Evolutionary conservation across 2,329 filamentous ascomycete genomes (phyloP), one percentile per base, ranked within the genome.

Genomic region (Davidsoniella australis): DNA sequence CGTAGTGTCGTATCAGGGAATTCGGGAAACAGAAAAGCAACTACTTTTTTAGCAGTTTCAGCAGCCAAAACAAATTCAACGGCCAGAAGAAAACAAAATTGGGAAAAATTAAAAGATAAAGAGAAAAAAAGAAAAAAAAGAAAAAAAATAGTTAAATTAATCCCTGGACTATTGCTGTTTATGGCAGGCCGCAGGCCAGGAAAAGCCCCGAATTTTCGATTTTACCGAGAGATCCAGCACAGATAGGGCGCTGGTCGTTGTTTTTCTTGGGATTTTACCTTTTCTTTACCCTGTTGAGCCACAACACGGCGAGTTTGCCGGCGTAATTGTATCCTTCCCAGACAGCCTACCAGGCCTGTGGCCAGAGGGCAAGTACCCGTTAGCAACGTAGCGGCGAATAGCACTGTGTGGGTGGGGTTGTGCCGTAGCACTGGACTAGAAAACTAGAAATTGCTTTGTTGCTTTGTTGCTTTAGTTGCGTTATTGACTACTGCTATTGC

Each of bases 271-370:
- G 29, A 33, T 33, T 33, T 12, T 33, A 33, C 29, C 29, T 4
- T 33, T 33, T 33, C 29, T 9, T 33, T 33, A 33, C 29, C 29
- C 29, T 33, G 29, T 33, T 33, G 29, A 33, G 29, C 29, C 29
- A 33, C 29, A 33, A 62, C 60, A 64, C 71, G 71, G 71, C 70
- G 68, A 61, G 71, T 69, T 73, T 62, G 64, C 70, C 71, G 71
- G 71, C 69, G 63, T 67, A 73, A 74, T 72, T 71, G 71, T 75
- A 33, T 33, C 29, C 29, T 33, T 33, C 29, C 29, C 8, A 33
- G 12, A 33, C 8, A 71, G 71, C 23, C 20, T 42, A 16, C 20
- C 66, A 68, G 41, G 41, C 23, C 20, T 26, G 14, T 43, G 23
- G 14, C 40, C 41, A 43, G 41, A 24, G 41, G 29, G 8, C 7